Percentiles rank a stretch among this genome's conserved stretches.
phyloP scores from a whole-genome alignment of 352 stramenopile species.

The Phytophthora foliorum region DNA sequence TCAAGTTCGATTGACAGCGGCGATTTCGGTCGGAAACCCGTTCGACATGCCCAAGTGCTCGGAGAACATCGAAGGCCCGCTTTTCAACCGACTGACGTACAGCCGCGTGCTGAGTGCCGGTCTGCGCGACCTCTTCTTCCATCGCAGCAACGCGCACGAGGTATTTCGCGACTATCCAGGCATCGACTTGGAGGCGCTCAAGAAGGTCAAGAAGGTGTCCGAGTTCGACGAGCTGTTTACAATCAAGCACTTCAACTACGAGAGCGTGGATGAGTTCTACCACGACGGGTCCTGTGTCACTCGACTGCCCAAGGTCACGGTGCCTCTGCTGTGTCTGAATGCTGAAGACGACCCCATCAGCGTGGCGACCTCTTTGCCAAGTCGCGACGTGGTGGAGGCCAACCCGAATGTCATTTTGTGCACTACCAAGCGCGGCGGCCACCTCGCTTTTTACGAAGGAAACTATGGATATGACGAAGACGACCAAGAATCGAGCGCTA shows the following conservation, averaged over 20 bases:
- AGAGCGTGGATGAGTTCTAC: constrained; percentile 54
- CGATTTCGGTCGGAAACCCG: constrained; percentile 75
- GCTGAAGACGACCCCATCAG: constrained; percentile 69
- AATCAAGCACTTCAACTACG: constrained; percentile 63
- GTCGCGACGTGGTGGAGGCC: constrained; percentile 37
- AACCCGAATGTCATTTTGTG: constrained; percentile 64
- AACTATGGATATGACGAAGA: constrained; percentile 20
- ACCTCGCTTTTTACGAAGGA: constrained; percentile 60
- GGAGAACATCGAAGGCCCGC: constrained; percentile 48
- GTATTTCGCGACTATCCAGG: constrained; percentile 56
- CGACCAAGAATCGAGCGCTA: neutral
- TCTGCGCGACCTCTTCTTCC: constrained; percentile 67
- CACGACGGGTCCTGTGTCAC: constrained; percentile 51
- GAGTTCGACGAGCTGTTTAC: constrained; percentile 79
- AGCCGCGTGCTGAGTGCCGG: constrained; percentile 57
- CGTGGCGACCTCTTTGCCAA: constrained; percentile 33
- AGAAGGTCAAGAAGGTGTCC: constrained; percentile 43
- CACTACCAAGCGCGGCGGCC: constrained; percentile 54
- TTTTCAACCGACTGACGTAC: constrained; percentile 72
- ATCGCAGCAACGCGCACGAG: constrained; percentile 70
- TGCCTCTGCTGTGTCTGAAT: constrained; percentile 62
- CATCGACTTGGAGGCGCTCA: constrained; percentile 56
- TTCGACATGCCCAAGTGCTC: constrained; percentile 69
- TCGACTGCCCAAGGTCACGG: constrained; percentile 42
- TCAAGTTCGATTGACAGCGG: constrained; percentile 45